Evolutionary conservation across 371 early-diverging fungal genomes (phyloP), one percentile per base, ranked within the genome.

Genomic region (Lichtheimia hyalospora): DNA sequence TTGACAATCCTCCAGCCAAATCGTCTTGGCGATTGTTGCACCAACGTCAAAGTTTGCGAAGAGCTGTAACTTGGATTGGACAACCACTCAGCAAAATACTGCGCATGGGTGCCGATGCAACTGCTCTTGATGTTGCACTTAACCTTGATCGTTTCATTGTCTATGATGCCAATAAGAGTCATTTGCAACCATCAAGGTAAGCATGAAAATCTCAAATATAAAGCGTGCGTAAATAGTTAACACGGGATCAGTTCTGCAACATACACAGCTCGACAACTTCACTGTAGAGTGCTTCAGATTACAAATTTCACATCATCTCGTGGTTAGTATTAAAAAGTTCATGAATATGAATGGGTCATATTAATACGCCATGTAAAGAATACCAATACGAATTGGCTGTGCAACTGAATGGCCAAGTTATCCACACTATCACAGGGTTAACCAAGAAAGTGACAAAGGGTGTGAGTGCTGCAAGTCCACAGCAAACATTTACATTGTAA

Each of bases 251-350:
- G 27, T 39, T 52, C 40, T 34, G 34, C 14, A 49, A n/a, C 39
- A 0, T 18, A 34, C 16, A 53, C 34, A 39, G 53, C 24, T 25
- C 24, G 10, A 28, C 34, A 49, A 53, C 20, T 14, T n/a, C 20
- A 39, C 13, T 53, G 53, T 39, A 53, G 6, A 58, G 63, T 63
- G 7, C 21, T 58, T n/a, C 63, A 63, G 34, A 58, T 63, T 13
- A 53, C 44, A 20, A 63, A 63, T 27, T 39, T 25, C 40, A 49
- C 63, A n/a, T 63, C 63, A 3, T 46, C 53, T 3, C 52, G 49
- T 46, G 58, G 63, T 58, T 50, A 43, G 49, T 39, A 13, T 2
- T 4, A 8, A 8, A 8, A 5, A 34, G 34, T 21, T 15, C 24
- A 24, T 21, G 51, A 7, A 23, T 5, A 21, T 51, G 14, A n/a